A percentile compares a stretch with the other conserved stretches of the same genome.
Conservation (phyloP, 2,329 filamentous ascomycete genomes). For the Curvularia verruculosa region DNA sequence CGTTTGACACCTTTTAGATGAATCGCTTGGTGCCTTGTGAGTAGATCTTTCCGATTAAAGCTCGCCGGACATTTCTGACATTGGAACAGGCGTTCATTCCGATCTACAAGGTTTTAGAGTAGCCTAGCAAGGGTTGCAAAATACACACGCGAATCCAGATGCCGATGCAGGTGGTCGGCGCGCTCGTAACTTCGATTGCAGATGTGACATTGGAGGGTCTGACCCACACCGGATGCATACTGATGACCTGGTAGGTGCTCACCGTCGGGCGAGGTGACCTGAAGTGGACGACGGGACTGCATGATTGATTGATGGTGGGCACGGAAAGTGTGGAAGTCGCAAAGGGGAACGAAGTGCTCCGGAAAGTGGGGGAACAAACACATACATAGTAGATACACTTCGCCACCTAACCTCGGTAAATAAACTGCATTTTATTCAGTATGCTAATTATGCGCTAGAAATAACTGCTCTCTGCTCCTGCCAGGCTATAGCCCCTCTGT, state of each 20-base stretch:
- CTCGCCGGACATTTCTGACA: neutral
- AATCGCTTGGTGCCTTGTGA: neutral
- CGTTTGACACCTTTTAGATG: neutral
- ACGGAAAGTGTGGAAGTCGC: neutral
- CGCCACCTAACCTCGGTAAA: neutral
- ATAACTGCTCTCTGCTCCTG: constrained; percentile 8
- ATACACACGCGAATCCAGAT: neutral
- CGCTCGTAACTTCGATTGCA: neutral
- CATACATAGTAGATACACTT: neutral
- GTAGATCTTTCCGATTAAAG: neutral
- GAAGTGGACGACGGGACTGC: neutral
- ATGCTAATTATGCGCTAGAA: neutral
- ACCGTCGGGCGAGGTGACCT: neutral
- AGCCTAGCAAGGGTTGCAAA: neutral
- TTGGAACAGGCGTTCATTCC: neutral
- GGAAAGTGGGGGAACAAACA: neutral
- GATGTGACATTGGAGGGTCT: neutral
- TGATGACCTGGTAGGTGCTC: neutral
- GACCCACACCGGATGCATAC: neutral
- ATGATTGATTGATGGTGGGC: neutral
- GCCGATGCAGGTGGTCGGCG: neutral
- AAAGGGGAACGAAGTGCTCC: neutral
- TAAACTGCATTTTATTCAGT: neutral
- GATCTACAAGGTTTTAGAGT: neutral
- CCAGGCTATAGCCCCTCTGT: constrained; percentile 48